Evolutionary conservation across 164 flowering plant genomes (phyloP), one percentile per base, ranked within the genome.

Genomic region (Warburgia ugandensis): DNA sequence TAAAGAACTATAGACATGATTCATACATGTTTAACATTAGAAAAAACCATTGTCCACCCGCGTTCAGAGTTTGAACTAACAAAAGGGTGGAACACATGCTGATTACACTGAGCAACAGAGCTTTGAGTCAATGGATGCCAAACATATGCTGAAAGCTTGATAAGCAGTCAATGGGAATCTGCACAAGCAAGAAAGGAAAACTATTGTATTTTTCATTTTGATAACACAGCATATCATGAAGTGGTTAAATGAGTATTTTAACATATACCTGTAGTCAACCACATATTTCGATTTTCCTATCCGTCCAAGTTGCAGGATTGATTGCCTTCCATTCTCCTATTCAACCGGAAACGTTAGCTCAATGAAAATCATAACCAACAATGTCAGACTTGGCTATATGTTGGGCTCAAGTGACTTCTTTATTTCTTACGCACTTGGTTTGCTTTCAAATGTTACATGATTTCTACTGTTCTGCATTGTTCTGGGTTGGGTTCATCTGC

Each of bases 51-150:
- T 8, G n/a, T n/a, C n/a, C n/a, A n/a, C n/a, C n/a, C 12, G 23
- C 13, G 32, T 53, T 38, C 53, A 38, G 19, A 45, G 33, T 29
- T 48, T 30, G 65, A 48, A 56, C 42, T 19, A 19, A 31, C 11
- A 44, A 46, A 17, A 1, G 35, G 27, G 29, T n/a, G 2, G 28
- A 14, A 22, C 4, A 20, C 27, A 20, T 9, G 16, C 35, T 6
- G 13, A 28, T 71, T 58, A 91, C 21, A 86, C 48, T 2, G 83
- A 67, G 70, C 96, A 91, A 48, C 97, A 91, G 12, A 86, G 89
- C 75, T 91, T 91, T 20, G 96, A 75, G 61, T 91, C 97, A 10
- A 91, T 84, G 11, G 97, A 84, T 54, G 96, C 85, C 72, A 91
- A 73, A 56, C 97, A 84, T 45, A 87, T 83, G 71, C 84, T 75